Evolutionary conservation across 2,329 filamentous ascomycete species (phyloP), one percentile per base, ranked within the genome.

Genomic region (Pyrenophora tritici-repentis): DNA sequence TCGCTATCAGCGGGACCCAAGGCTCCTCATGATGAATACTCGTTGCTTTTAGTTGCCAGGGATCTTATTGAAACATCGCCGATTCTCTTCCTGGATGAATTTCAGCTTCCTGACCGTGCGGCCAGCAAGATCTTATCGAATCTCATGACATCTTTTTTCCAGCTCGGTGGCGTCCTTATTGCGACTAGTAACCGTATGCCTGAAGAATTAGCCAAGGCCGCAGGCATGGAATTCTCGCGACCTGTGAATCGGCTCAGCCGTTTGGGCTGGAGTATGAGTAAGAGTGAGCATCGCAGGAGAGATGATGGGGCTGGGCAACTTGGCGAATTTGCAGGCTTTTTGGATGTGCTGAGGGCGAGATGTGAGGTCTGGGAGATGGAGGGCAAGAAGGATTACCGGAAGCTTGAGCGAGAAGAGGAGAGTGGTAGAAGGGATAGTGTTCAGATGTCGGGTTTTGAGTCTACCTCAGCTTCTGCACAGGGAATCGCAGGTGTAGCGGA

Each of bases 291-390:
- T 73, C 58, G 63, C 6, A 66, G 70, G 51, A 67, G 57, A 42
- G 71, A 76, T 51, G 74, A 64, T 55, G 70, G 63, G 24, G 62
- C 66, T 33, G 60, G 68, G 47, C 44, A 82, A 33, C 82, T 83
- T 38, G 88, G 87, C 47, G 89, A 93, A 65, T 93, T 92, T 76
- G 83, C 86, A 2, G 81, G 81, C 2, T 93, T 94, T 56, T 75
- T 93, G 8, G 86, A 91, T 36, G 85, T 93, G 0, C 70, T 93
- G 31, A 89, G 88, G 67, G 86, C 88, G 8, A 80, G 89, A 47
- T 93, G 90, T 66, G 89, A 93, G 62, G 86, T 92, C 42, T 92
- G 88, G 88, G 87, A 92, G 67, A 91, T 93, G 83, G 87, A 90
- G 59, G 86, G 88, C 1, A 81, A 82, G 2, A 83, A 78, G 47